Base-by-base conservation (phyloP, 495 filamentous ascomycete species). In the Hypoxylon lienhwacheense region DNA sequence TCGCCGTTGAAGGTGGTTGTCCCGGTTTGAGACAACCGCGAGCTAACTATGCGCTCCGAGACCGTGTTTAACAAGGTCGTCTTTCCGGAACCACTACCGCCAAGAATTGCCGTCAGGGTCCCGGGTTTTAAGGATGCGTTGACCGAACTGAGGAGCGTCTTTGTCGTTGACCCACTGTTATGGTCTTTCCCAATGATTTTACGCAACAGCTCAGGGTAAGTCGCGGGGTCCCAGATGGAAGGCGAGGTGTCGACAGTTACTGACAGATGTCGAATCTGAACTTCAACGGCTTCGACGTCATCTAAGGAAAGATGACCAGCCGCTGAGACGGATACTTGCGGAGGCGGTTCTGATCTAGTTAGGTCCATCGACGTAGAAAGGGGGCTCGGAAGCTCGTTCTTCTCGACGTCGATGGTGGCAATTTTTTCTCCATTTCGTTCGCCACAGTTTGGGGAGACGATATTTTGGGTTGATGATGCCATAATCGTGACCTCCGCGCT, bases 31-130 rank as follows among this genome's bases (percentile, higher is more conserved):
- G 74, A 70, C 2, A 87, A 68, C 28, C 75, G 73, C 8, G 71
- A 72, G 25, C 80, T 77, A 7, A 75, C 66, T 67, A 88, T 81
- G 20, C 86, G 78, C 40, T 82, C 77, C 12, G 87, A 82, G 73
- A 90, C 80, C 10, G 79, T 73, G 59, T 89, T 88, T 10, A 90
- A 68, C 47, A 89, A 65, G 5, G 84, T 83, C 2, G 87, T 90
- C 70, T 89, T 90, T 2, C 86, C 86, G 22, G 80, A 84, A 19
- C 86, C 86, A 65, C 83, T 86, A 4, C 84, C 81, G 4, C 87
- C 87, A 42, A 89, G 81, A 42, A 90, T 88, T 1, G 85, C 85
- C 3, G 83, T 87, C 15, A 90, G 64, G 22, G 81, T 85, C 8
- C 87, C 85, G 6, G 68, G 58, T 11, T 59, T 45, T 8, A 69